phyloP scores from a whole-genome alignment of 2,329 filamentous ascomycete genomes.

The Fusarium sp. region DNA sequence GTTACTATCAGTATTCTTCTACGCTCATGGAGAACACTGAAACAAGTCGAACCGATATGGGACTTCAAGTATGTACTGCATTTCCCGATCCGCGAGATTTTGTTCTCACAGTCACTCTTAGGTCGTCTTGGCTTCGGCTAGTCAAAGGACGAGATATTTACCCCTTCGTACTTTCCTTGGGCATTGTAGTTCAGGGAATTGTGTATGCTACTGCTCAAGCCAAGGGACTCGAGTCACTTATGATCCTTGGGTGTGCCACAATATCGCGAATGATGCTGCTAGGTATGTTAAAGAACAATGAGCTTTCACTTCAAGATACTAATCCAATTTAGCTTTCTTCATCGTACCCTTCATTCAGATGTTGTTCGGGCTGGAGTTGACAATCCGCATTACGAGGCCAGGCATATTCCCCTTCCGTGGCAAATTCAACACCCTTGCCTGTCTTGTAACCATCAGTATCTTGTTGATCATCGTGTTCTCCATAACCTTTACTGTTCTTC shows the following conservation, averaged over 20 bases:
- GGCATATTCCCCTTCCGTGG: conserved; percentile 66
- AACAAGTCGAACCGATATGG: conserved; percentile 52
- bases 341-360: conserved; percentile 72
- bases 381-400: conserved; percentile 62
- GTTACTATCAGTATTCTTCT: conserved; percentile 66
- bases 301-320: conserved; percentile 27
- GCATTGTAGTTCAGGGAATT: conserved; percentile 66
- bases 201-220: conserved; percentile 67
- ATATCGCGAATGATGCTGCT: conserved; percentile 68
- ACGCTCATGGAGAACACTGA: conserved; percentile 61
- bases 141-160: conserved; percentile 60
- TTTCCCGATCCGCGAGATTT: not conserved
- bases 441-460: conserved; percentile 60
- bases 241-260: conserved; percentile 61
- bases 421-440: conserved; percentile 68
- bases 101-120: conserved; percentile 35
- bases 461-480: conserved; percentile 66
- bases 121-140: conserved; percentile 53
- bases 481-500: conserved; percentile 63
- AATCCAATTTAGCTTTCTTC: conserved; percentile 61
- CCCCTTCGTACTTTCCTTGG: conserved; percentile 65
- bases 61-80: conserved; percentile 52
- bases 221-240: conserved; percentile 60
- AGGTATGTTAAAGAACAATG: conserved; percentile 52
- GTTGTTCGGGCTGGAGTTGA: conserved; percentile 70